Base-by-base conservation (phyloP, 257 asterid genomes). In the Rauvolfia tetraphylla region DNA sequence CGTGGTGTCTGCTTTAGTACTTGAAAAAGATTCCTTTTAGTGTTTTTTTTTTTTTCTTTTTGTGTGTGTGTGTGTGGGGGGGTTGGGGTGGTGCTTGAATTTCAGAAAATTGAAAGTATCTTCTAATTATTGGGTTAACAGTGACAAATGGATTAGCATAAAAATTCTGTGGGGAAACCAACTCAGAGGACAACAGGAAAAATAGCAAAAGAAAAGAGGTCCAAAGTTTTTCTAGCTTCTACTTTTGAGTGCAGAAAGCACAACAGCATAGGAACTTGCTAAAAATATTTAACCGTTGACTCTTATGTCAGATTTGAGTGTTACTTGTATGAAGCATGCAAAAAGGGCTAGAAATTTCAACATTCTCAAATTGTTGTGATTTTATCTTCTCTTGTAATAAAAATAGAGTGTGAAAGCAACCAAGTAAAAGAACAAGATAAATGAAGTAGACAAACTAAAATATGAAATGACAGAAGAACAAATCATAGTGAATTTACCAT, bases 401-500 rank as follows among this genome's bases (percentile, higher is more conserved):
- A 51, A 51, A 11, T 33, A 53, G 63, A 72, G 29, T 20, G 13
- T 3, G 22, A 51, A 48, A 71, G 74, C 29, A 72, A 51, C 39
- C 25, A 72, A 53, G 53, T 51, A 38, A 31, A 72, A 72, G 34
- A 72, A 36, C 48, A 66, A 31, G 44, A 71, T 22, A 51, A 48
- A 29, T 18, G 63, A 41, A 62, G 49, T 39, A 42, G 13, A 58
- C 36, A 38, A 25, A 46, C 42, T 7, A 36, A 42, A 14, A 71
- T 36, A 72, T 10, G 38, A 42, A 41, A 39, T 38, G 58, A 10
- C 34, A 8, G 10, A 66, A 69, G 36, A 71, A 58, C 63, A 44
- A 46, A 69, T 49, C 81, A 70, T 70, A 70, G 57, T 48, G 57
- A 49, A 59, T 42, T 76, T 89, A 95, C 99, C 99, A 27, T 91